A percentile compares a stretch with the other conserved stretches of the same genome.
Conservation (phyloP, 2,329 filamentous ascomycete genomes). For the Verruconis gallopava region DNA sequence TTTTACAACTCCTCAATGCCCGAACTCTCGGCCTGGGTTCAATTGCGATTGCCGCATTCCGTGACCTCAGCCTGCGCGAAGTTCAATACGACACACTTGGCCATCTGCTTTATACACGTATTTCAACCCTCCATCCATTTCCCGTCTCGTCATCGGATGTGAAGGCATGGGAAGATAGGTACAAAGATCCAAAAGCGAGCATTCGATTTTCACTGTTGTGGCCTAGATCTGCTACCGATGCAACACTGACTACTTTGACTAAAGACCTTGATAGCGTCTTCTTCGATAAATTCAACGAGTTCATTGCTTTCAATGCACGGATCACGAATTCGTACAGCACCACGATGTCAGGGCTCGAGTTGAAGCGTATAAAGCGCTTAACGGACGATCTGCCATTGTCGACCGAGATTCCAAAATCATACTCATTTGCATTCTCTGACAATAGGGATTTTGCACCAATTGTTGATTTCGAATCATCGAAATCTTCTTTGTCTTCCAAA, state of each 20-base stretch:
- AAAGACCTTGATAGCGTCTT: constrained; percentile 6
- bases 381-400: background rate
- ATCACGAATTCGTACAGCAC: constrained; percentile 3
- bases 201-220: constrained; percentile 3
- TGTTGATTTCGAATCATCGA: constrained; percentile 5
- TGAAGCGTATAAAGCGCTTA: constrained; percentile 4
- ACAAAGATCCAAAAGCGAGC: constrained; percentile 1
- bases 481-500: background rate
- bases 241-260: background rate
- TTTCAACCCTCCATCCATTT: constrained; percentile 9
- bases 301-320: constrained; percentile 5
- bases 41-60: constrained; percentile 4
- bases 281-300: constrained; percentile 10
- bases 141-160: background rate
- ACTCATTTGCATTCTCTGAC: background rate
- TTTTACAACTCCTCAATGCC: constrained; percentile 2
- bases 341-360: constrained; percentile 7
- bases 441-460: constrained; percentile 8
- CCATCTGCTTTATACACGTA: constrained; percentile 8
- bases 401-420: background rate
- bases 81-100: constrained; percentile 9
- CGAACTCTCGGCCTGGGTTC: constrained; percentile 5
- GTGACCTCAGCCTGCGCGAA: constrained; percentile 2
- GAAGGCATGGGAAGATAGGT: constrained; percentile 1
- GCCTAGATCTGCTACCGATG: background rate